phyloP scores from a whole-genome alignment of 2,329 filamentous ascomycete genomes.

The Rhinocladiella similis region DNA sequence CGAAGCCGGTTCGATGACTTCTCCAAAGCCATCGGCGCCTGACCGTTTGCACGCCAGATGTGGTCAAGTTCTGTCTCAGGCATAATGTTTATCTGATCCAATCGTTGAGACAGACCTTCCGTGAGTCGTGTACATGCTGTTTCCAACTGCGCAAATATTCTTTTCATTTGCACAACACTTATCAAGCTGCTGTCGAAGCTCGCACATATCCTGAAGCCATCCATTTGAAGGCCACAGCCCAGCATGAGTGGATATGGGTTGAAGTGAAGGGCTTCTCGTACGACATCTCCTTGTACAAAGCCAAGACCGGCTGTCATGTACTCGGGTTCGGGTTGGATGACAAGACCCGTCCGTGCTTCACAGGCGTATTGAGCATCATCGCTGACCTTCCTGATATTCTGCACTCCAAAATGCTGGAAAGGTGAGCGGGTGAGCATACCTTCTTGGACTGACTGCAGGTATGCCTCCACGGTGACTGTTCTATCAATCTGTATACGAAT shows the following conservation, averaged over 20 bases:
- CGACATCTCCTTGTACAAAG: constrained; percentile 47
- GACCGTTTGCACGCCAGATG: constrained; percentile 47
- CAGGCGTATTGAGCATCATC: constrained; percentile 46
- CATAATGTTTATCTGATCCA: constrained; percentile 40
- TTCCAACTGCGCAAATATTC: constrained; percentile 54
- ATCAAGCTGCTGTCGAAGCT: constrained; percentile 66
- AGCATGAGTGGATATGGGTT: constrained; percentile 54
- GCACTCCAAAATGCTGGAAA: constrained; percentile 63
- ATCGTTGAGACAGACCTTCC: constrained; percentile 14
- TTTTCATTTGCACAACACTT: constrained; percentile 52
- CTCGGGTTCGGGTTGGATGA: constrained; percentile 42
- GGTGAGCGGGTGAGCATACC: constrained; percentile 59
- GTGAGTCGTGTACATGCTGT: constrained; percentile 54
- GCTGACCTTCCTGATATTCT: constrained; percentile 55
- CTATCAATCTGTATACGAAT: constrained; percentile 44
- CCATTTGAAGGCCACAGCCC: constrained; percentile 45
- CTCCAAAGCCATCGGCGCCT: constrained; percentile 38
- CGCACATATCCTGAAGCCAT: constrained; percentile 60
- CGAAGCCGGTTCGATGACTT: constrained; percentile 22
- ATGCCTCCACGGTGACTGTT: constrained; percentile 44
- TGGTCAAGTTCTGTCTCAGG: constrained; percentile 39
- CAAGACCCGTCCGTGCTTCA: constrained; percentile 48
- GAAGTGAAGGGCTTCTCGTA: constrained; percentile 58
- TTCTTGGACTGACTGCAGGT: constrained; percentile 58
- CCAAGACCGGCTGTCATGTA: constrained; percentile 40